phyloP scores from a whole-genome alignment of 1,284 basidiomycete species.

The Papiliotrema fonsecae region DNA sequence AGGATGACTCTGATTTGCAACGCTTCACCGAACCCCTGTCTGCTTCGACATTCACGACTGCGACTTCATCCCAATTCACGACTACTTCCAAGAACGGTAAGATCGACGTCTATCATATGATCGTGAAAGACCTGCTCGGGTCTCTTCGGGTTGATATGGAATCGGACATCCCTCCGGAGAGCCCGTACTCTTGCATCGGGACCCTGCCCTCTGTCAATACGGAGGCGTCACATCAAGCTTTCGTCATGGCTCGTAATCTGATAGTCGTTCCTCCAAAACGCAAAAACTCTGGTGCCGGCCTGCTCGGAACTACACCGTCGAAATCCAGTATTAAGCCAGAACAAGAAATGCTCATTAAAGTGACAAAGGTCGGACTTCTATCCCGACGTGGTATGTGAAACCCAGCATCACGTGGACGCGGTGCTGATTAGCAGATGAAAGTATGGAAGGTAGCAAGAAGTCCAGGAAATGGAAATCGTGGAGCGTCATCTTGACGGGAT shows the following conservation, averaged over 20 bases:
- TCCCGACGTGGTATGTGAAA: conserved; percentile 63
- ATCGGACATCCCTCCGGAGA: conserved; percentile 58
- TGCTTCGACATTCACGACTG: conserved; percentile 48
- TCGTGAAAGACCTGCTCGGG: conserved; percentile 67
- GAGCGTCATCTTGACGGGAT: conserved; percentile 80
- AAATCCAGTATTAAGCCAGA: neutral
- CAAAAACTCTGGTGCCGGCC: conserved; percentile 5
- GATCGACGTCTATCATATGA: conserved; percentile 88
- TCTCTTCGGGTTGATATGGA: conserved; percentile 73
- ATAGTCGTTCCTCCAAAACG: conserved; percentile 44
- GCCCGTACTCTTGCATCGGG: conserved; percentile 73
- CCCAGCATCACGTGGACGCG: neutral
- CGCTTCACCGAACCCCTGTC: conserved; percentile 51
- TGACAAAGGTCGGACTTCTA: conserved; percentile 77
- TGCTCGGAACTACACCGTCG: conserved; percentile 4
- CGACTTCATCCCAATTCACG: conserved; percentile 2
- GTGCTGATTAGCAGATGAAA: conserved; percentile 56
- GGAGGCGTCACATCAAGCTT: conserved; percentile 62
- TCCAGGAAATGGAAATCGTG: conserved; percentile 84
- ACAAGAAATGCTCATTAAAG: conserved; percentile 54
- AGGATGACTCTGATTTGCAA: conserved; percentile 71
- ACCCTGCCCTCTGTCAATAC: conserved; percentile 66
- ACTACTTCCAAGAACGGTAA: conserved; percentile 56
- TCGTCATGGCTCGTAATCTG: conserved; percentile 66
- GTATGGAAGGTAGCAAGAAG: conserved; percentile 69